These are phyloP conservation scores for Exophiala sp. DNA, from an alignment of 2,329 filamentous ascomycete species.

Conservation along the genomic window DNA sequence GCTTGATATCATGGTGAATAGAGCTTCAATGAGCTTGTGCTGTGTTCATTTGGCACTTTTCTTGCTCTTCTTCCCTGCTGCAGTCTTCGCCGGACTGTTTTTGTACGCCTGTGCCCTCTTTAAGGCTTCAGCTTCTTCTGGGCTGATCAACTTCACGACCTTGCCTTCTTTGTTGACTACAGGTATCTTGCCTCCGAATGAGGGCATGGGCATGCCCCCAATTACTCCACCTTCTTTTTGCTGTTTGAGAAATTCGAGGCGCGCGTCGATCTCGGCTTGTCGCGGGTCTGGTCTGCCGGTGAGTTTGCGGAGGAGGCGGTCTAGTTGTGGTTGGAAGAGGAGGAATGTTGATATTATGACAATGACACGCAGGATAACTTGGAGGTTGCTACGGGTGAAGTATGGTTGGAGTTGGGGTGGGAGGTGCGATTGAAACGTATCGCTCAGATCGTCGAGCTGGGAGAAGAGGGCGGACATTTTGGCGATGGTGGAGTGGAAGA, in stretches of 20 bases:
- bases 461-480: not conserved
- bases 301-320: constrained; percentile 16
- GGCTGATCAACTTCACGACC: not conserved
- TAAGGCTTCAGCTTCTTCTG: not conserved
- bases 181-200: not conserved
- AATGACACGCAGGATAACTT: constrained; percentile 15
- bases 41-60: not conserved
- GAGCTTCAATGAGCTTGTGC: not conserved
- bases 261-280: constrained; percentile 16
- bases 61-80: not conserved
- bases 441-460: not conserved
- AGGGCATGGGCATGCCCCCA: not conserved
- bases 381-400: constrained; percentile 18
- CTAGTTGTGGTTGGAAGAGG: constrained; percentile 25
- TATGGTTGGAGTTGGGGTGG: constrained; percentile 9
- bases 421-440: not conserved
- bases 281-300: constrained; percentile 13
- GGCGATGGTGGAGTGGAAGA: too few relatives aligned
- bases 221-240: not conserved
- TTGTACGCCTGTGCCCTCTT: not conserved
- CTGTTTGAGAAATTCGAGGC: constrained; percentile 9
- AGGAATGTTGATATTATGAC: constrained; percentile 22
- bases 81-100: not conserved
- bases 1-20: not conserved
- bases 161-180: not conserved